These are phyloP conservation scores for Psilocybe cyanescens DNA, from an alignment of 768 basidiomycete species.

Conservation along the genomic window DNA sequence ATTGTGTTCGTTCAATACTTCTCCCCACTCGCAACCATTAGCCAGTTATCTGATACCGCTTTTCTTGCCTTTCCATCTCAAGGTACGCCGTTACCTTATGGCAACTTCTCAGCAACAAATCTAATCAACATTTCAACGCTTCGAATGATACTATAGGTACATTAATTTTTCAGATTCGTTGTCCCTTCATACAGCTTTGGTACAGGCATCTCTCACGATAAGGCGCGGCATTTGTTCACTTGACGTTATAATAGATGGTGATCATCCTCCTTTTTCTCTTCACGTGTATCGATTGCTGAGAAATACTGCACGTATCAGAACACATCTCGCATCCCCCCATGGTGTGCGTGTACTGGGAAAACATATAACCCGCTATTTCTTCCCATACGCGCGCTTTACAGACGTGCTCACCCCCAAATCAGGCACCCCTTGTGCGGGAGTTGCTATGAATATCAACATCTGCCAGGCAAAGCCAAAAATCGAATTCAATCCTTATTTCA, in stretches of 20 bases:
- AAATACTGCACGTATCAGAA: constrained; percentile 1
- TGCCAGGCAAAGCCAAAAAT: constrained; percentile 8
- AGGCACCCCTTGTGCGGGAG: constrained; percentile 7
- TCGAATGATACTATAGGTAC: neutral
- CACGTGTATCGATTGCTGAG: constrained; percentile 7
- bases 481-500: constrained; percentile 3
- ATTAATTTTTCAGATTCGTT: neutral
- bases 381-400: constrained; percentile 3
- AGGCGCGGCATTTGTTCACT: neutral
- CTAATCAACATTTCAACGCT: neutral
- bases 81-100: neutral
- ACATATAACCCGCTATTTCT: neutral
- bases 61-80: neutral
- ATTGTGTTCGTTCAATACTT: too few relatives aligned
- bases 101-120: neutral
- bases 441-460: neutral
- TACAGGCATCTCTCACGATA: neutral
- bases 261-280: neutral
- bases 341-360: neutral
- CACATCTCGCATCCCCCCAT: neutral
- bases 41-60: neutral
- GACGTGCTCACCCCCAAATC: neutral
- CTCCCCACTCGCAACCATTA: neutral
- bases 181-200: neutral
- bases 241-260: neutral